Evolutionary conservation across 2,329 filamentous ascomycete genomes (phyloP).

Genomic region (Arthrinium puccinioides): DNA sequence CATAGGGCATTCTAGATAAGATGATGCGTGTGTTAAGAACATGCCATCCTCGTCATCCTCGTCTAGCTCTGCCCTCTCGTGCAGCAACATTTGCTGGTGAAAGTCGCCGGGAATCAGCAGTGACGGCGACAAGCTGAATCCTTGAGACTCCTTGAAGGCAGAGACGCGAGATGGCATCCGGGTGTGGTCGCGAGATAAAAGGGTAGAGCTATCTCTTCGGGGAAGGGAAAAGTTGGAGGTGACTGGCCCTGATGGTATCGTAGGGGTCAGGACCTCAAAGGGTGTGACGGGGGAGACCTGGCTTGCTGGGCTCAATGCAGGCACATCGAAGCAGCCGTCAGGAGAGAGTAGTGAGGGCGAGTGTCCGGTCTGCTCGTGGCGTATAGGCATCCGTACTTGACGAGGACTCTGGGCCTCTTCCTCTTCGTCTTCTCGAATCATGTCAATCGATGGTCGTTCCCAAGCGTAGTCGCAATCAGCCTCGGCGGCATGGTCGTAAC

Average conservation of each 20-base stretch:
- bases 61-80: conserved; percentile 23
- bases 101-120: conserved; percentile 56
- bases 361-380: background rate
- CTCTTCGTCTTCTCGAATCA: conserved; percentile 22
- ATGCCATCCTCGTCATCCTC: conserved; percentile 22
- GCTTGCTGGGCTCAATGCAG: conserved; percentile 42
- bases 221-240: conserved; percentile 47
- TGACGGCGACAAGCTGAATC: conserved; percentile 52
- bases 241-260: conserved; percentile 22
- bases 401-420: background rate
- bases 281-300: conserved; percentile 31
- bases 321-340: conserved; percentile 30
- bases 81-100: conserved; percentile 43
- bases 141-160: conserved; percentile 52
- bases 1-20: conserved; percentile 23
- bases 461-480: conserved; percentile 61
- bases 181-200: conserved; percentile 22
- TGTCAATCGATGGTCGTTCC: conserved; percentile 50
- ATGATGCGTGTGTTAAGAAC: conserved; percentile 20
- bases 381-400: background rate
- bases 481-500: conserved; percentile 61
- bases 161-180: conserved; percentile 39
- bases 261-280: conserved; percentile 39
- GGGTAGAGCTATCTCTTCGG: conserved; percentile 25
- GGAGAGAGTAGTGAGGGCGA: conserved; percentile 20